Percentiles rank a stretch among this genome's conserved stretches.
Evolutionary conservation across 2,329 filamentous ascomycete genomes (phyloP).

Genomic region (Epichloe glyceriae): DNA sequence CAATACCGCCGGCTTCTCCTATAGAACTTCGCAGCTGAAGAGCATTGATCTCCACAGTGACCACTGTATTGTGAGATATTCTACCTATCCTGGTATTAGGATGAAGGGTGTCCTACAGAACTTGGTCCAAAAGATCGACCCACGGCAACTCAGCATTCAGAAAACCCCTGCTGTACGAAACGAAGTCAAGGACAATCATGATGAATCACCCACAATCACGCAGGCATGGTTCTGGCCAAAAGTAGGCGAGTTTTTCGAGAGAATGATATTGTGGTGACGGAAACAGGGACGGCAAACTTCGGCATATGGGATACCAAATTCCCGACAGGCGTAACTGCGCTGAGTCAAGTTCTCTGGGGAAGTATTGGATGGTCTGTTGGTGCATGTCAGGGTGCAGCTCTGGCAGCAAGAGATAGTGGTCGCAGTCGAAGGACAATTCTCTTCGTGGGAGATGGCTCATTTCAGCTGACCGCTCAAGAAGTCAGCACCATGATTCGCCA

Average conservation of each 20-base stretch:
- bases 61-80: conserved; percentile 60
- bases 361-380: conserved; percentile 50
- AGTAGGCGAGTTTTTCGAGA: conserved; percentile 58
- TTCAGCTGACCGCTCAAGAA: conserved; percentile 77
- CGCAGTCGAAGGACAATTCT: conserved; percentile 56
- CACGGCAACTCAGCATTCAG: conserved; percentile 42
- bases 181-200: conserved; percentile 27
- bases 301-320: conserved; percentile 80
- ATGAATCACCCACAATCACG: conserved; percentile 37
- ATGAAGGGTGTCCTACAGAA: conserved; percentile 70
- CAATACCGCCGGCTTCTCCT: conserved; percentile 74
- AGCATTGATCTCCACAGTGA: conserved; percentile 73
- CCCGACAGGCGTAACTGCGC: conserved; percentile 61
- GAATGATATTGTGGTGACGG: conserved; percentile 69
- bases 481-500: conserved; percentile 72
- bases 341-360: conserved; percentile 68
- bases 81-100: conserved; percentile 62
- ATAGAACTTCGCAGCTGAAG: conserved; percentile 61
- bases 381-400: conserved; percentile 50
- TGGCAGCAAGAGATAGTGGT: conserved; percentile 56
- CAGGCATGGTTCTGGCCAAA: conserved; percentile 69
- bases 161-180: conserved; percentile 42
- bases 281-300: conserved; percentile 80
- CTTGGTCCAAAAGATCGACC: conserved; percentile 46
- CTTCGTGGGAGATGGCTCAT: conserved; percentile 79